Conservation (phyloP, 2,329 filamentous ascomycete genomes). For the Cladobotryum protrusum region DNA sequence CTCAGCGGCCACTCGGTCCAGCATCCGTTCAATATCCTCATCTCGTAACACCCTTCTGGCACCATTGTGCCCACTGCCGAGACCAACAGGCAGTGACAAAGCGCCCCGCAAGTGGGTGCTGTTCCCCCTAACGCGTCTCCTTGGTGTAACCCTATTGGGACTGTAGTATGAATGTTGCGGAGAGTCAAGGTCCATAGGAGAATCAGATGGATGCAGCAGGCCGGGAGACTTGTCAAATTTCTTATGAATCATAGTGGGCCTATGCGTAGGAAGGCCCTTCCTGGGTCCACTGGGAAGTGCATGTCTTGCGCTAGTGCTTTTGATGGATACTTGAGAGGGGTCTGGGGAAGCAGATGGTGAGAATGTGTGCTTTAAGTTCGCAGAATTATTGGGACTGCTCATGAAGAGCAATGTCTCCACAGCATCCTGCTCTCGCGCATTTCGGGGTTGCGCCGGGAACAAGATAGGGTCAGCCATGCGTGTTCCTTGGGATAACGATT, state of each 20-base stretch:
- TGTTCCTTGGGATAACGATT: conserved; percentile 24
- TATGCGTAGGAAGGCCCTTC: conserved; percentile 45
- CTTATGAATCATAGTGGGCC: conserved; percentile 37
- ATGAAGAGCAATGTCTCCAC: conserved; percentile 76
- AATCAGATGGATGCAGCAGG: conserved; percentile 28
- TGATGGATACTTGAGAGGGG: conserved; percentile 15
- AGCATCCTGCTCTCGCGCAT: conserved; percentile 70
- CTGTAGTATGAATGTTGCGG: conserved; percentile 24
- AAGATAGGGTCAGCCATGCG: conserved; percentile 46
- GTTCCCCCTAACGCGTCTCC: conserved; percentile 37
- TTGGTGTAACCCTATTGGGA: conserved; percentile 33
- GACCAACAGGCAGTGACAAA: conserved; percentile 44
- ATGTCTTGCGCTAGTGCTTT: conserved; percentile 21
- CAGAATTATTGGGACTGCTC: conserved; percentile 70
- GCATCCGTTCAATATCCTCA: conserved; percentile 53
- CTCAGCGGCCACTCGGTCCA: conserved; percentile 46
- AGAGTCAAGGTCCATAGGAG: conserved; percentile 43
- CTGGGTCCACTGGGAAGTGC: conserved; percentile 44
- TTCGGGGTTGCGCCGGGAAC: conserved; percentile 60
- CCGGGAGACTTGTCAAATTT: conserved; percentile 43
- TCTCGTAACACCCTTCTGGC: conserved; percentile 38
- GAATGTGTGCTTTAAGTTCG: conserved; percentile 52
- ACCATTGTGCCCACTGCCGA: conserved; percentile 36
- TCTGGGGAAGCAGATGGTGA: conserved; percentile 36
- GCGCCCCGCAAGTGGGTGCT: conserved; percentile 31